Evolutionary conservation across 768 basidiomycete species (phyloP).

Genomic region (Suillus plorans): DNA sequence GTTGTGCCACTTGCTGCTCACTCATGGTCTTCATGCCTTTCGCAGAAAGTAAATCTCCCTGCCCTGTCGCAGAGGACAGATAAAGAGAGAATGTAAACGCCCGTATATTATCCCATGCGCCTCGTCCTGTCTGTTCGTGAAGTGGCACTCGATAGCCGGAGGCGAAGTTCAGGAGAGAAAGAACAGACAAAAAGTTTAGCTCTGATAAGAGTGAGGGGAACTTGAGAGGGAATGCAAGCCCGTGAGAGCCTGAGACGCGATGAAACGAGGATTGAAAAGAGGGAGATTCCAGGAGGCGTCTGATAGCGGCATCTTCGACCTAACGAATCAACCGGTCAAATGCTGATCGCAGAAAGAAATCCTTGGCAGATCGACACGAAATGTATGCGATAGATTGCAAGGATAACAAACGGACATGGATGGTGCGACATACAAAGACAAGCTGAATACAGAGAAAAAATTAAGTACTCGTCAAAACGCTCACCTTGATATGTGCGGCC

Average conservation of each 20-base stretch:
- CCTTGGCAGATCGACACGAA: neutral
- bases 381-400: neutral
- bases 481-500: constrained; percentile 51
- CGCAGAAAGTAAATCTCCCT: constrained; percentile 61
- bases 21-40: constrained; percentile 58
- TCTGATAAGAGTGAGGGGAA: constrained; percentile 74
- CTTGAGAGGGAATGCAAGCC: constrained; percentile 74
- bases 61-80: constrained; percentile 58
- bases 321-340: constrained; percentile 28
- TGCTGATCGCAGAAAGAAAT: neutral
- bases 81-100: constrained; percentile 73
- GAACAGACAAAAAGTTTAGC: constrained; percentile 76
- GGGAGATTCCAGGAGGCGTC: constrained; percentile 61
- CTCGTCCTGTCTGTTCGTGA: constrained; percentile 69
- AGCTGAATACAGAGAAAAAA: neutral
- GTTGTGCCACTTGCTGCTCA: constrained; percentile 61
- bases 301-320: constrained; percentile 59
- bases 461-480: constrained; percentile 20
- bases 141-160: constrained; percentile 78
- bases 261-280: constrained; percentile 63
- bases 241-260: constrained; percentile 63
- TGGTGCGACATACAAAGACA: neutral
- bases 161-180: constrained; percentile 80
- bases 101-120: constrained; percentile 83
- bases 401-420: neutral